Conservation (phyloP, 78 protist species). For the Anaeramoeba flamelloides region DNA sequence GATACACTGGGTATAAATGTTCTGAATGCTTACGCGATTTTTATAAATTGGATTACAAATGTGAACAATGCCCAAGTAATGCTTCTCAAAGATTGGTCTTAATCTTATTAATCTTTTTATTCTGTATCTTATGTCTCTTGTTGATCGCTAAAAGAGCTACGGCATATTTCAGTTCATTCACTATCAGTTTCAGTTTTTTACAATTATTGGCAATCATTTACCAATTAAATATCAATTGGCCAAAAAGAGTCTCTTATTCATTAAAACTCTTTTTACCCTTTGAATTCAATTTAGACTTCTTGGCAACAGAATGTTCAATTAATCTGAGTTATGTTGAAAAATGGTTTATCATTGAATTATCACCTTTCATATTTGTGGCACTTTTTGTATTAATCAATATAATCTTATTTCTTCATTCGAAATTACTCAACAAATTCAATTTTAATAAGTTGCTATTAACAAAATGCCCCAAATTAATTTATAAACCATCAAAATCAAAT, state of each 20-base stretch:
- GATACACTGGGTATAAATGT: not conserved
- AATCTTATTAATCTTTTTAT: not conserved
- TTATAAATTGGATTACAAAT: not conserved
- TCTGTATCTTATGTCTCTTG: not conserved
- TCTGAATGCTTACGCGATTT: not conserved
- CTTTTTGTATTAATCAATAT: not conserved
- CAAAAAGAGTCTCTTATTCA: not conserved
- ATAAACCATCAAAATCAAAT: not conserved
- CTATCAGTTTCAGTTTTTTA: not conserved
- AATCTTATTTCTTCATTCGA: not conserved
- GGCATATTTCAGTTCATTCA: not conserved
- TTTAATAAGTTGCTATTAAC: not conserved
- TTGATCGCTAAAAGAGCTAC: not conserved
- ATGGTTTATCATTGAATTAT: not conserved
- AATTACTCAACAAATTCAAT: no score
- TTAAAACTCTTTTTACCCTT: not conserved
- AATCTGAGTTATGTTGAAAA: not conserved
- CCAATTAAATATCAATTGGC: not conserved
- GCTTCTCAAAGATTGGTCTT: not conserved
- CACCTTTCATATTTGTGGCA: not conserved
- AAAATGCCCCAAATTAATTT: not conserved
- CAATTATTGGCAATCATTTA: not conserved
- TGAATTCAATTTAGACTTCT: not conserved
- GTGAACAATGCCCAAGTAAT: not conserved
- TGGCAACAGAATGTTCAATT: not conserved